A percentile compares a stretch with the other conserved stretches of the same genome.
Evolutionary conservation across 768 basidiomycete genomes (phyloP).

Genomic region (Multifurca ochricompacta): DNA sequence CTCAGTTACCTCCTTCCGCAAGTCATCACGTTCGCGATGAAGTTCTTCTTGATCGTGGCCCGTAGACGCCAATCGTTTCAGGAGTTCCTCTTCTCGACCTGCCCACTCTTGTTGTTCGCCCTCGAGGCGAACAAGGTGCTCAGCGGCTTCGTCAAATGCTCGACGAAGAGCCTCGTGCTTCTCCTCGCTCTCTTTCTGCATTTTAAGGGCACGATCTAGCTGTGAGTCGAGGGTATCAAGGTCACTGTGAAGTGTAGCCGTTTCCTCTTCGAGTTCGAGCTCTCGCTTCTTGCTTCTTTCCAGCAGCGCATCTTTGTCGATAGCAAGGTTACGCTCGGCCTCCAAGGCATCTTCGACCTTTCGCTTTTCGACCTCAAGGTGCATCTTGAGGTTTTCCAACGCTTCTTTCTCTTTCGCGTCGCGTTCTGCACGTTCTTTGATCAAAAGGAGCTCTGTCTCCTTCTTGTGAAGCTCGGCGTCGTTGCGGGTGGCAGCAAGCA

Average conservation of each 20-base stretch:
- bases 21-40: conserved; percentile 41
- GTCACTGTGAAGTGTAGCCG: conserved; percentile 70
- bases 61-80: conserved; percentile 37
- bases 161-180: conserved; percentile 62
- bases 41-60: conserved; percentile 41
- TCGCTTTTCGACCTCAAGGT: conserved; percentile 76
- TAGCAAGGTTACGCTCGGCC: conserved; percentile 66
- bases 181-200: conserved; percentile 75
- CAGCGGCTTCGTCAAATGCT: conserved; percentile 78
- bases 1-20: conserved; percentile 61
- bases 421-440: conserved; percentile 78
- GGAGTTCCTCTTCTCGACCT: conserved; percentile 54
- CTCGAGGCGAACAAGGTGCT: conserved; percentile 79
- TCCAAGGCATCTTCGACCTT: conserved; percentile 76
- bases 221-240: conserved; percentile 81
- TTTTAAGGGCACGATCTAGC: conserved; percentile 66
- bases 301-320: conserved; percentile 79
- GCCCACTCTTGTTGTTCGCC: conserved; percentile 63
- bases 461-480: conserved; percentile 89
- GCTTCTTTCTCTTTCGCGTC: conserved; percentile 77
- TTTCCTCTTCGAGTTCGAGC: conserved; percentile 77
- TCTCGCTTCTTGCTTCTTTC: conserved; percentile 84
- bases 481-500: conserved; percentile 85
- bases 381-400: conserved; percentile 72
- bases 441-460: conserved; percentile 71